phyloP scores from a whole-genome alignment of 1,139 yeast species.

The Yamadazyma mexicana region DNA sequence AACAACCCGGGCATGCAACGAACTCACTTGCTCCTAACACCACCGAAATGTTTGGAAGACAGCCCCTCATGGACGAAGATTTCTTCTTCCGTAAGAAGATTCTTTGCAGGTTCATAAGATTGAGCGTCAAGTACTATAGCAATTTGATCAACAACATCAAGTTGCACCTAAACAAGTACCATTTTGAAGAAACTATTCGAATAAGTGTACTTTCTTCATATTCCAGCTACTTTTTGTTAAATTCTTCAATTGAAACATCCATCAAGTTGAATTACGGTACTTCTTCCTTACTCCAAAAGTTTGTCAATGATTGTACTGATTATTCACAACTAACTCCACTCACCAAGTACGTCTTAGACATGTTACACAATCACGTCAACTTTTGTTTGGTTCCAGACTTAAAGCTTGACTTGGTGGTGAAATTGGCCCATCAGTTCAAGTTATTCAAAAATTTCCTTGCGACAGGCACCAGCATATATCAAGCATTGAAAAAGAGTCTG shows the following conservation, averaged over 20 bases:
- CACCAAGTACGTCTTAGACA: conserved; percentile 24
- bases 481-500: conserved; percentile 14
- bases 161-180: conserved; percentile 29
- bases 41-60: no score
- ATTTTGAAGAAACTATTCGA: conserved; percentile 38
- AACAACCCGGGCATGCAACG: no score
- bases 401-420: conserved; percentile 26
- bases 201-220: conserved; percentile 41
- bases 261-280: conserved; percentile 37
- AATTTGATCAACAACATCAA: conserved; percentile 33
- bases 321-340: conserved; percentile 23
- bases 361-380: conserved; percentile 27
- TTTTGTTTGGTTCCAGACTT: conserved; percentile 36
- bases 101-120: conserved; percentile 29
- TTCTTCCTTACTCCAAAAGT: conserved; percentile 30
- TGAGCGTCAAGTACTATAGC: conserved; percentile 38
- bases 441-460: conserved; percentile 24
- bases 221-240: conserved; percentile 35
- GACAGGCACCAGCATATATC: conserved; percentile 17
- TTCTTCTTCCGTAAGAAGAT: conserved; percentile 31
- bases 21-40: no score
- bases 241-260: conserved; percentile 34
- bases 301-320: conserved; percentile 22
- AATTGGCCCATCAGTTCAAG: conserved; percentile 15
- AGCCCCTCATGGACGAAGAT: conserved; percentile 13